Evolutionary conservation across 208 protist genomes (phyloP).

Genomic region (Crithidia mellificae): DNA sequence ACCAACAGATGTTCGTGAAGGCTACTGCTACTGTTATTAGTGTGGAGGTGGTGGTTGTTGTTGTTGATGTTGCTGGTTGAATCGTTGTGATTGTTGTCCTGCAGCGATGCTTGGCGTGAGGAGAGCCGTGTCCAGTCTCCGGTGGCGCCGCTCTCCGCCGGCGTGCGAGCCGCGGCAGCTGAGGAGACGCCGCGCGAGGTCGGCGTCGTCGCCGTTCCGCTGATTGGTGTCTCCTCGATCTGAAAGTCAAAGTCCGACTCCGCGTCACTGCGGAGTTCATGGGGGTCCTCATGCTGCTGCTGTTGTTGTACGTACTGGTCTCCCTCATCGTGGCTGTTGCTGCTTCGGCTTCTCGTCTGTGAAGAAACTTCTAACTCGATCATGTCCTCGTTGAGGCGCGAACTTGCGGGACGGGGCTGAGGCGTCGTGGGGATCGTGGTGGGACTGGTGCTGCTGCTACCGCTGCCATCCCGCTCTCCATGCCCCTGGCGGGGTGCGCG

Average conservation of each 20-base stretch:
- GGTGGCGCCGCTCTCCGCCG: not conserved
- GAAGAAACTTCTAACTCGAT: not conserved
- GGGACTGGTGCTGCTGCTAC: no score
- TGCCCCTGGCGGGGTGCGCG: not conserved
- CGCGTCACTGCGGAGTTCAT: not conserved
- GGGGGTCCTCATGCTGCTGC: no score
- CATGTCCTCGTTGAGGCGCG: not conserved
- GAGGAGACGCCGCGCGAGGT: constrained; percentile 3
- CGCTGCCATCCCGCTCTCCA: no score
- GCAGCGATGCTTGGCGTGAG: not conserved
- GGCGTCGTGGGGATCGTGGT: no score
- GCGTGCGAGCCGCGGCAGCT: not conserved
- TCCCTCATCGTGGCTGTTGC: no score
- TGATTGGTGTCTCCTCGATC: constrained; percentile 10
- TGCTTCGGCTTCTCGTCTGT: constrained; percentile 8
- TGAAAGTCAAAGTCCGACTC: constrained; percentile 11
- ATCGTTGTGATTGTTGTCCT: not conserved
- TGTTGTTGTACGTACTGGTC: no score
- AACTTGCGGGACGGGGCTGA: no score
- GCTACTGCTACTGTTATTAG: no score
- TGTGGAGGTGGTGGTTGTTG: no score
- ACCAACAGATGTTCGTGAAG: no score
- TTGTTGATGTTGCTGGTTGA: not conserved
- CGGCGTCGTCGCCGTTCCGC: not conserved
- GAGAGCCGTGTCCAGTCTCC: not conserved